Percentiles rank a stretch among this genome's conserved stretches.
Evolutionary conservation across 1,139 yeast species (phyloP).

Genomic region (Saccharomyces hybrid): DNA sequence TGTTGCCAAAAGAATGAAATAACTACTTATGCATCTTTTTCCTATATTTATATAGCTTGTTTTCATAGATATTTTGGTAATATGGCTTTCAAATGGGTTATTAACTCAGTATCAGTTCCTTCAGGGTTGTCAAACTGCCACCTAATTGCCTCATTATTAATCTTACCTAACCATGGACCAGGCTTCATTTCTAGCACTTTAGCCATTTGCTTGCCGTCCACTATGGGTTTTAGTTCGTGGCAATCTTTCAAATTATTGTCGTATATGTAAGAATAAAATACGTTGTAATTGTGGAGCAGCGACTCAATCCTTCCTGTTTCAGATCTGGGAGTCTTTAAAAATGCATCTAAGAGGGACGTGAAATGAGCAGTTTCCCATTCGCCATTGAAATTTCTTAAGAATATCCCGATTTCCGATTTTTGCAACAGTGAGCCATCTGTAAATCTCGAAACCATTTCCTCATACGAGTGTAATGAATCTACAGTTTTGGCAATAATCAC

Average conservation of each 20-base stretch:
- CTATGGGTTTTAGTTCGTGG: constrained; percentile 43
- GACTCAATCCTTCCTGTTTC: constrained; percentile 3
- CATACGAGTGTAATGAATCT: constrained; percentile 27
- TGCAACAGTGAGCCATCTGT: constrained; percentile 15
- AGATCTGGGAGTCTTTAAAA: constrained; percentile 10
- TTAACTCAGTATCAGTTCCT: constrained; percentile 46
- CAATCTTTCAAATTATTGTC: constrained; percentile 36
- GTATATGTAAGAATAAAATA: constrained; percentile 29
- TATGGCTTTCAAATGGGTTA: constrained; percentile 37
- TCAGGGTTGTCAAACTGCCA: constrained; percentile 75
- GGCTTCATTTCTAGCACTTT: constrained; percentile 52
- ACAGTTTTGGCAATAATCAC: constrained; percentile 43
- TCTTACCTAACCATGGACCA: constrained; percentile 74
- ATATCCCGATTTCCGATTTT: constrained; percentile 56
- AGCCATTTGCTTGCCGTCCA: constrained; percentile 64
- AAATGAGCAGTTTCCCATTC: constrained; percentile 43
- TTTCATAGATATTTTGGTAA: constrained; percentile 15
- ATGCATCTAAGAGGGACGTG: constrained; percentile 18
- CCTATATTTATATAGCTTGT: background rate
- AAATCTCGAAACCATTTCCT: constrained; percentile 21
- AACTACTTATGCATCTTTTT: background rate
- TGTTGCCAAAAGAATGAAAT: too few relatives aligned
- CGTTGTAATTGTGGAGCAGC: constrained; percentile 32
- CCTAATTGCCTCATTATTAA: constrained; percentile 48
- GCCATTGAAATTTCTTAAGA: constrained; percentile 48